phyloP scores from a whole-genome alignment of 495 filamentous ascomycete genomes.

The Tuber indicum region DNA sequence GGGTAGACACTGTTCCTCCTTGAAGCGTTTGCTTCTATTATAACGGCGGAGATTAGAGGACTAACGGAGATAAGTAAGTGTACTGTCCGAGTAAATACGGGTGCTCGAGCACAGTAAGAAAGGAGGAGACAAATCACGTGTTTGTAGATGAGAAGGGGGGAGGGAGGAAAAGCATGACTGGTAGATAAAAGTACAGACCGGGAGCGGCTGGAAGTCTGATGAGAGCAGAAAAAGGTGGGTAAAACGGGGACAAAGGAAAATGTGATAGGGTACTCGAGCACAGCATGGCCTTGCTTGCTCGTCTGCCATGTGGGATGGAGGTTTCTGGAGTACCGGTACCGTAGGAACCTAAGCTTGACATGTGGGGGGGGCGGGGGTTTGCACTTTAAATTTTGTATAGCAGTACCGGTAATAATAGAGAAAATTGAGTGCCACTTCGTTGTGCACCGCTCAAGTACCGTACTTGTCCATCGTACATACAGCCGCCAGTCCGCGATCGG shows the following conservation, averaged over 20 bases:
- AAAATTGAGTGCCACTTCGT: background rate
- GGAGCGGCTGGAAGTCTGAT: background rate
- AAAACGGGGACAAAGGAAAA: background rate
- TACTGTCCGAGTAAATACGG: no score
- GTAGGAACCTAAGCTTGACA: background rate
- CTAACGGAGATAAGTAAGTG: no score
- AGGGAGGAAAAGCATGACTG: background rate
- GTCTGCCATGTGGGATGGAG: background rate
- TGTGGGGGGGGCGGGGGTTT: background rate
- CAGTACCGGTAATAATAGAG: background rate
- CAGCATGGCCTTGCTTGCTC: background rate
- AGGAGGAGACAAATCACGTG: background rate
- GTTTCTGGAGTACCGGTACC: background rate
- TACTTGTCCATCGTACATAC: background rate
- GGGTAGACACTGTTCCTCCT: no score
- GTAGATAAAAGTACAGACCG: background rate
- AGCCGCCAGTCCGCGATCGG: background rate
- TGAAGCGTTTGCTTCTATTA: no score
- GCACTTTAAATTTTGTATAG: background rate
- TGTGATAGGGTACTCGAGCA: background rate
- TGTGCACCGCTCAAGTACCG: background rate
- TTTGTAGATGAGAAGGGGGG: background rate
- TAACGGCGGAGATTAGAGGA: no score
- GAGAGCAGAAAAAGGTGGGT: background rate
- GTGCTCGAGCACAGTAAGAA: background rate